A percentile compares a stretch with the other conserved stretches of the same genome.
These are phyloP conservation scores for Debaryomyces psychrophilus DNA, from an alignment of 1,139 yeast species.

Conservation along the genomic window DNA sequence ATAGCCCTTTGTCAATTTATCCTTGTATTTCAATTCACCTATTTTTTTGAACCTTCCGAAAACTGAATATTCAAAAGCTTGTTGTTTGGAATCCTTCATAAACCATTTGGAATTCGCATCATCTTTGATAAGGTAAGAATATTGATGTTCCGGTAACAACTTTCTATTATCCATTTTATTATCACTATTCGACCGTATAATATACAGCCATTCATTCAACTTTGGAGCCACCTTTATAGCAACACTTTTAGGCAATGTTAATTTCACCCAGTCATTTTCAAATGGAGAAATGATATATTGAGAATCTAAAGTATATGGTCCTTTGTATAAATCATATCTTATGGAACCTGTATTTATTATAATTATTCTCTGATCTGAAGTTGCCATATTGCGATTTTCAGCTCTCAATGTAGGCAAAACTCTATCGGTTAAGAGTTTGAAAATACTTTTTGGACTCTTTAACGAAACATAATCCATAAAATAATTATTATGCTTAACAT, in stretches of 20 bases:
- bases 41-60: not conserved
- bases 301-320: constrained; percentile 79
- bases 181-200: constrained; percentile 25
- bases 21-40: constrained; percentile 7
- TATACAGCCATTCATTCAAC: constrained; percentile 55
- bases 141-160: constrained; percentile 35
- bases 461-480: constrained; percentile 72
- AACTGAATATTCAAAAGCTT: not conserved
- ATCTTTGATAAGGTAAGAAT: constrained; percentile 6
- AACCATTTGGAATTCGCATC: not conserved
- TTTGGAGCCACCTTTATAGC: constrained; percentile 52
- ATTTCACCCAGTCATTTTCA: constrained; percentile 71
- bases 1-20: constrained; percentile 59
- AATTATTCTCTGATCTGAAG: constrained; percentile 54
- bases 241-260: constrained; percentile 53
- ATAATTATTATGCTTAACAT: constrained; percentile 61
- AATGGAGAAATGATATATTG: constrained; percentile 88
- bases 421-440: constrained; percentile 57
- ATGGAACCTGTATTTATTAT: constrained; percentile 87
- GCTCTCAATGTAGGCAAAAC: constrained; percentile 60
- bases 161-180: constrained; percentile 14
- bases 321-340: constrained; percentile 85
- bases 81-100: not conserved
- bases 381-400: constrained; percentile 12
- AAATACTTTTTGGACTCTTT: constrained; percentile 61